Conservation (phyloP, 202 grass and related monocot genomes). For the Saccharum hybrid region DNA sequence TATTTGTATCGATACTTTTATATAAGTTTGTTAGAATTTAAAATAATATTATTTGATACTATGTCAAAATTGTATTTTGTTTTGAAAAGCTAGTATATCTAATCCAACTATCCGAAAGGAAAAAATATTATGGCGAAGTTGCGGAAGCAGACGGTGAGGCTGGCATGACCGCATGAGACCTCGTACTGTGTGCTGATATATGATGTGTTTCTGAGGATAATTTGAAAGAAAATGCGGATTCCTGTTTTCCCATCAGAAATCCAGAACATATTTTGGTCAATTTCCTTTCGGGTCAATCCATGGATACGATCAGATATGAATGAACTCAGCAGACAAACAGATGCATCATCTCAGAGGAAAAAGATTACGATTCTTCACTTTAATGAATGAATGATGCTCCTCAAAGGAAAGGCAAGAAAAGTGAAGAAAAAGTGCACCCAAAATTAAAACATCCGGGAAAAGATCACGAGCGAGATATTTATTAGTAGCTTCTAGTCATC, state of each 20-base stretch:
- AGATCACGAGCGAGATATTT: background rate
- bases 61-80: too few species aligned
- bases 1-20: background rate
- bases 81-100: background rate
- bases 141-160: background rate
- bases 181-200: slow-evolving; percentile 21
- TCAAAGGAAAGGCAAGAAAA: slow-evolving; percentile 12
- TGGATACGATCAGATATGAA: slow-evolving; percentile 39
- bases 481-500: background rate
- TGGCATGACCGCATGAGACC: background rate
- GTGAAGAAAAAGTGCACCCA: background rate
- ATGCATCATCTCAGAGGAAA: background rate
- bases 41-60: background rate
- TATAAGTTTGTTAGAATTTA: background rate
- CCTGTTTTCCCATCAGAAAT: background rate
- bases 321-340: background rate
- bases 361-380: slow-evolving; percentile 29
- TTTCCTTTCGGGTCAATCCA: slow-evolving; percentile 38
- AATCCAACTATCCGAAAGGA: background rate
- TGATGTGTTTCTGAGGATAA: background rate
- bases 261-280: slow-evolving; percentile 31
- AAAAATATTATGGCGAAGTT: too few species aligned
- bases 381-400: slow-evolving; percentile 20
- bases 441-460: background rate
- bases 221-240: background rate